These are phyloP conservation scores for Piper longum DNA, from an alignment of 164 flowering plant species.

Conservation along the genomic window DNA sequence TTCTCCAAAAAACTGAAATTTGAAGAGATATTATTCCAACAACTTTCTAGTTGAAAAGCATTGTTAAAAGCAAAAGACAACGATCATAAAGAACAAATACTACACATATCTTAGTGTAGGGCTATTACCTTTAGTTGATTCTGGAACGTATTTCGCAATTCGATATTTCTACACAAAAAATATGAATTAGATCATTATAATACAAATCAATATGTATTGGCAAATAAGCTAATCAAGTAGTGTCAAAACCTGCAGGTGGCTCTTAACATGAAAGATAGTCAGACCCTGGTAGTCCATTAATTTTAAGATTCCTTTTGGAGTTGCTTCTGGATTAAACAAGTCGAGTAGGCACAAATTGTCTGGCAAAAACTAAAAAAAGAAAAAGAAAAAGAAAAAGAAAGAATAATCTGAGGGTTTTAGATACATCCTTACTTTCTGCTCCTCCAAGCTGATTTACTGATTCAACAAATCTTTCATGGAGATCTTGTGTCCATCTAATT, in stretches of 20 bases:
- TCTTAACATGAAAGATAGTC: constrained; percentile 87
- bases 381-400: background rate
- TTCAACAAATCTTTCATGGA: constrained; percentile 79
- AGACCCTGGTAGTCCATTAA: constrained; percentile 75
- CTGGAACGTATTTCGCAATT: constrained; percentile 63
- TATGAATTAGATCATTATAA: background rate
- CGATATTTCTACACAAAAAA: constrained; percentile 58
- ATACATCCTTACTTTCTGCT: constrained; percentile 62
- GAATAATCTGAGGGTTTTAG: background rate
- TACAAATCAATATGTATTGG: background rate
- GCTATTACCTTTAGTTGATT: constrained; percentile 39
- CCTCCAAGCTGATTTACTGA: constrained; percentile 82
- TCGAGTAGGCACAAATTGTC: constrained; percentile 3
- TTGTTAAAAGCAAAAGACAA: too few species aligned
- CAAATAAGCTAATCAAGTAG: background rate
- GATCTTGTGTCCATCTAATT: constrained; percentile 87
- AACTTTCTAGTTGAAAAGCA: too few species aligned
- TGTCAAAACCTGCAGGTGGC: constrained; percentile 69
- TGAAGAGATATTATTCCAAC: too few species aligned
- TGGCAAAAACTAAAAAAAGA: background rate
- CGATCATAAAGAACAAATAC: too few species aligned
- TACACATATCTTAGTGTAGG: background rate
- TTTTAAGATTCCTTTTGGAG: constrained; percentile 84
- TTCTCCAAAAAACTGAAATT: too few species aligned
- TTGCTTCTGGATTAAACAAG: constrained; percentile 44